Base-by-base conservation (phyloP, 371 early-diverging fungal species). In the Mucor circinelloides region DNA sequence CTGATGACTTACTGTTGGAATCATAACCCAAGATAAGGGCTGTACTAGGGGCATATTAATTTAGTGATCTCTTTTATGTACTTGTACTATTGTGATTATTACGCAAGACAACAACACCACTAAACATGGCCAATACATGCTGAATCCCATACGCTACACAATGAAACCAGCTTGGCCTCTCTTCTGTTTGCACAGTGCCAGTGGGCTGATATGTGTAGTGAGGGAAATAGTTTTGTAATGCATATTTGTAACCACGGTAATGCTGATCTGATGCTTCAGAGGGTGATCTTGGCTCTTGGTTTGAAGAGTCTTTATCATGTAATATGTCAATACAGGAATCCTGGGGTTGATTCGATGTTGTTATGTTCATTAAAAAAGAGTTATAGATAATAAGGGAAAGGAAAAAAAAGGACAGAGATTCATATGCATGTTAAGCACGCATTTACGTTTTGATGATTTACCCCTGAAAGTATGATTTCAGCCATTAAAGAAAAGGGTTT, bases 121-220 rank as follows among this genome's bases (percentile, higher is more conserved):
- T 87, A 58, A 85, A 82, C 87, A 85, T 85, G 27, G 87, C 81
- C 15, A 86, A 59, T 6, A 81, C 74, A 71, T 86, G 85, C 59
- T 87, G 87, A 7, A 79, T 48, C 10, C 81, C 84, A 52, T 84
- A 73, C 2, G 73, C 46, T 36, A 85, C 30, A 17, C 73, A 59
- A 8, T 77, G 72, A n/a, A 66, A 46, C 38, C 71, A 65, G 21
- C 69, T 66, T 19, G 83, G 81, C 55, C 86, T 69, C 63, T 86
- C 84, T 36, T 79, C 76, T 27, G 76, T 71, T 21, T 75, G 46
- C 7, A 80, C 72, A 13, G 70, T 59, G 54, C 78, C 75, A 12
- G 46, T 38, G 0, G 12, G 44, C 34, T 72, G 60, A 6, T 65
- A 31, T 21, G 59, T 68, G 55, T 76, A 74, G 32, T 60, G 64